Conservation (phyloP, 139 green algal genomes). For the Chlamydomonas sphaeroides region DNA sequence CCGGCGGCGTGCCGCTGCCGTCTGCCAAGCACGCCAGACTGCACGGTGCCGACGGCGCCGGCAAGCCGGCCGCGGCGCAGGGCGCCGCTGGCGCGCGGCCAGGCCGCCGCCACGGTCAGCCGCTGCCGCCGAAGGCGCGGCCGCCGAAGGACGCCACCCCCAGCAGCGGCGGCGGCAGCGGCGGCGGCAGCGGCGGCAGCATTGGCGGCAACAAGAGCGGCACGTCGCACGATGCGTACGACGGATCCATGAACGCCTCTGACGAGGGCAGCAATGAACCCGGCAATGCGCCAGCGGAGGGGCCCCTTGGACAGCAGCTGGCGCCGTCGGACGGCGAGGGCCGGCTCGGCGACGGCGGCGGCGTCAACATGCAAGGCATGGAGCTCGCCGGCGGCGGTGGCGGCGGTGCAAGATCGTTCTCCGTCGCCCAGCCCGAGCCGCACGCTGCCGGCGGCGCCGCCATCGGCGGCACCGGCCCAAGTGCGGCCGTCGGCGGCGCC, state of each 20-base stretch:
- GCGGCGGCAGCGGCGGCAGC: slow-evolving; percentile 40
- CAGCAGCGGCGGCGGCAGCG: slow-evolving; percentile 4
- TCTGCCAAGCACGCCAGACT: slow-evolving; percentile 4
- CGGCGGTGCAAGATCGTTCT: slow-evolving; percentile 18
- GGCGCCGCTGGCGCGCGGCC: background rate
- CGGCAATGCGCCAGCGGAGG: slow-evolving; percentile 45
- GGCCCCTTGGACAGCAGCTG: slow-evolving; percentile 28
- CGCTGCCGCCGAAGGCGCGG: background rate
- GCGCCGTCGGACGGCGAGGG: slow-evolving; percentile 20
- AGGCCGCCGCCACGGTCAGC: background rate
- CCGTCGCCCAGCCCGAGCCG: slow-evolving; percentile 23
- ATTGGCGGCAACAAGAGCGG: slow-evolving; percentile 38
- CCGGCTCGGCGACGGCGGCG: background rate
- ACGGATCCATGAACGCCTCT: slow-evolving; percentile 55
- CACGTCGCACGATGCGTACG: slow-evolving; percentile 39
- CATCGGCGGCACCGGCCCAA: background rate
- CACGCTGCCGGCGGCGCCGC: background rate
- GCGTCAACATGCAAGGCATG: slow-evolving; percentile 29
- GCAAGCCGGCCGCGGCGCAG: background rate
- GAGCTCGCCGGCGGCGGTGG: background rate
- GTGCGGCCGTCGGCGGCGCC: background rate
- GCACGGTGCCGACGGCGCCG: background rate
- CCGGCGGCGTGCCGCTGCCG: background rate
- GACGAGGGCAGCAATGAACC: slow-evolving; percentile 65
- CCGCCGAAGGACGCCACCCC: slow-evolving; percentile 16